These are phyloP conservation scores for Xanthoconium stramineum DNA, from an alignment of 768 basidiomycete genomes.

Conservation along the genomic window DNA sequence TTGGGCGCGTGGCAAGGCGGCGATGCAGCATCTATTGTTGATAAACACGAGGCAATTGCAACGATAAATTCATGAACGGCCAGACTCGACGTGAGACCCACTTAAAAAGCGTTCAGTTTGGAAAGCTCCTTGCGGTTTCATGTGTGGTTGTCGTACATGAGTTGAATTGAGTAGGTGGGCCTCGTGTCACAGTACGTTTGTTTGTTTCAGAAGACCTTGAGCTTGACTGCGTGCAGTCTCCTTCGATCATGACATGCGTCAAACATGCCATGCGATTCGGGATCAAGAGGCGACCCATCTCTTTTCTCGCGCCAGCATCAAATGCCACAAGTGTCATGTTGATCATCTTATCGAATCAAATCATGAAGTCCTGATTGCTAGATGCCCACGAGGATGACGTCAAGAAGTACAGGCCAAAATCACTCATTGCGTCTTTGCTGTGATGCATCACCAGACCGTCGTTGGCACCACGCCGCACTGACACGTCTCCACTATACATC, in stretches of 20 bases:
- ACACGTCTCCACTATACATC: conserved; percentile 13
- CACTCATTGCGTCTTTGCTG: conserved; percentile 1
- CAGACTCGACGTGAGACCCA: not conserved
- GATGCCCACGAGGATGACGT: conserved; percentile 7
- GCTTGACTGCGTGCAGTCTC: too few species aligned
- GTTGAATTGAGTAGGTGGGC: not conserved
- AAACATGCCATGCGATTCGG: conserved; percentile 16
- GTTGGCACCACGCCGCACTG: conserved; percentile 1
- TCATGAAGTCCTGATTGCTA: conserved; percentile 21
- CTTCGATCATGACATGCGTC: conserved; percentile 17
- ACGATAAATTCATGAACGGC: not conserved
- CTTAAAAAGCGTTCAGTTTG: conserved; percentile 4
- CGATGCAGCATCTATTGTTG: conserved; percentile 15
- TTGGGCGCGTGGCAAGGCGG: conserved; percentile 24
- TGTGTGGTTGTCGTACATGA: conserved; percentile 1
- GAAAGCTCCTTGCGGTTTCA: conserved; percentile 21
- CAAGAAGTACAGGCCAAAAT: conserved; percentile 16
- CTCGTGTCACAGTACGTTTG: conserved; percentile 17
- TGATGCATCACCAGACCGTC: not conserved
- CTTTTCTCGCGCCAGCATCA: not conserved
- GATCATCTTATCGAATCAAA: conserved; percentile 23
- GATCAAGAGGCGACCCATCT: not conserved
- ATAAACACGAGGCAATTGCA: conserved; percentile 24
- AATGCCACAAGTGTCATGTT: not conserved
- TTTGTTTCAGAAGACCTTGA: conserved; percentile 8